Evolutionary conservation across 2,329 filamentous ascomycete species (phyloP), one percentile per base, ranked within the genome.

Genomic region (Shiraia sp.): DNA sequence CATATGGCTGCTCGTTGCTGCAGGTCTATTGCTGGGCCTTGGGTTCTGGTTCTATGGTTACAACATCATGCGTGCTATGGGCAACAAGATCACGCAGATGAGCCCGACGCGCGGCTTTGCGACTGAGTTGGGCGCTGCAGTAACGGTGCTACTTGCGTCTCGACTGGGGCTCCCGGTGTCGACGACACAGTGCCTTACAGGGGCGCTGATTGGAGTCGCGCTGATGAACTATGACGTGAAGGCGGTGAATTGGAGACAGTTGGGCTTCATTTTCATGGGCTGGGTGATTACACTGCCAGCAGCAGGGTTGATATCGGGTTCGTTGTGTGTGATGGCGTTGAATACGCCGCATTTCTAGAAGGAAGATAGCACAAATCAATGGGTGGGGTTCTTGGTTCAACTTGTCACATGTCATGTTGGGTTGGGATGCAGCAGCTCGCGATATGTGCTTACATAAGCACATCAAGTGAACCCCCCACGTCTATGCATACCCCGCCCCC

Each of bases 71-170:
- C 72, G 75, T 29, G 79, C 79, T 52, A 70, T 83, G 53, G 80
- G 80, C 44, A 83, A 83, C 69, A 75, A 78, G 52, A 74, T 83
- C 45, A 83, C 81, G 12, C 76, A 80, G 22, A 79, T 82, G 72
- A 81, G 78, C 1, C 80, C 80, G 3, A 75, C 76, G 6, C 76
- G 80, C 52, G 80, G 80, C 0, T 64, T 58, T 19, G 49, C 60
- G 4, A 56, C 59, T 15, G 61, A 65, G 42, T 34, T 65, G 15
- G 61, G 61, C 15, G 77, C 78, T 24, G 80, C 81, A 29, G 74
- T 82, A 49, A 84, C 83, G n/a, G 77, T 86, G 43, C 75, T 86
- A 40, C 62, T 86, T 44, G 82, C 82, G 36, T 83, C 81, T 2
- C 79, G 80, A 40, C 74, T 85, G 22, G 73, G 77, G 39, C 76